These are phyloP conservation scores for Exophiala alcalophila DNA, from an alignment of 2,329 filamentous ascomycete genomes.

Conservation along the genomic window DNA sequence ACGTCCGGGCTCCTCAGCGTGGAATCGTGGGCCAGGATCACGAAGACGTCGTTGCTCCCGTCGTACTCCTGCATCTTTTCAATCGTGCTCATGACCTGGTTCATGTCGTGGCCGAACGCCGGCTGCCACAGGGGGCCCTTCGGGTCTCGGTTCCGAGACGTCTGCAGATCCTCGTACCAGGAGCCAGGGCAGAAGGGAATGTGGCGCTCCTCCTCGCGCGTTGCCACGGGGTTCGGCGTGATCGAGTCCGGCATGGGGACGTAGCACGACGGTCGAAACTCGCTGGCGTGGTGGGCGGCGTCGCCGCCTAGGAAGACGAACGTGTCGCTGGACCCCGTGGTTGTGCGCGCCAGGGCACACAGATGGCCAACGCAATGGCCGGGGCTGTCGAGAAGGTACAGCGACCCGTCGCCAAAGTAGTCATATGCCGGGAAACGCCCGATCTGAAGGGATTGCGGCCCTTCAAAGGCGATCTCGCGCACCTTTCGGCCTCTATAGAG, in stretches of 20 bases:
- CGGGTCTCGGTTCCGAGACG: slow-evolving; percentile 7
- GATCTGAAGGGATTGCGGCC: slow-evolving; percentile 16
- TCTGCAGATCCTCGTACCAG: slow-evolving; percentile 12
- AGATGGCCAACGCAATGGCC: slow-evolving; percentile 50
- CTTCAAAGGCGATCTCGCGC: slow-evolving; percentile 25
- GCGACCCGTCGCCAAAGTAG: slow-evolving; percentile 39
- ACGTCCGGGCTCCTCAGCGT: slow-evolving; percentile 27
- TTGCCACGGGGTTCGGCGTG: slow-evolving; percentile 4
- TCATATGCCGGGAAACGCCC: slow-evolving; percentile 42
- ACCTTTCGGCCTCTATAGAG: slow-evolving; percentile 35
- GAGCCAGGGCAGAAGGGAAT: slow-evolving; percentile 9
- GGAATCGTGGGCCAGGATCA: slow-evolving; percentile 35
- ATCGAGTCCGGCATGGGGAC: slow-evolving; percentile 36
- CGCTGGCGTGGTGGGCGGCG: slow-evolving; percentile 42
- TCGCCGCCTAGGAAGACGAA: slow-evolving; percentile 49
- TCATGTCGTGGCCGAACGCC: slow-evolving; percentile 31
- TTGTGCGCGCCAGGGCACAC: slow-evolving; percentile 48
- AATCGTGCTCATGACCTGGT: slow-evolving; percentile 27
- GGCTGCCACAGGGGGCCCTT: slow-evolving; percentile 26
- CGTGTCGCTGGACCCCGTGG: slow-evolving; percentile 30
- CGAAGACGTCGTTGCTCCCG: slow-evolving; percentile 32
- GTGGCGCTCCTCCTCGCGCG: not conserved
- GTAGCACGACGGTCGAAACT: slow-evolving; percentile 38
- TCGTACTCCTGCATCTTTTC: slow-evolving; percentile 33
- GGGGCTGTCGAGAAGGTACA: slow-evolving; percentile 47